Evolutionary conservation across 2,329 filamentous ascomycete species (phyloP).

Genomic region (Aspergillus costaricaensis): DNA sequence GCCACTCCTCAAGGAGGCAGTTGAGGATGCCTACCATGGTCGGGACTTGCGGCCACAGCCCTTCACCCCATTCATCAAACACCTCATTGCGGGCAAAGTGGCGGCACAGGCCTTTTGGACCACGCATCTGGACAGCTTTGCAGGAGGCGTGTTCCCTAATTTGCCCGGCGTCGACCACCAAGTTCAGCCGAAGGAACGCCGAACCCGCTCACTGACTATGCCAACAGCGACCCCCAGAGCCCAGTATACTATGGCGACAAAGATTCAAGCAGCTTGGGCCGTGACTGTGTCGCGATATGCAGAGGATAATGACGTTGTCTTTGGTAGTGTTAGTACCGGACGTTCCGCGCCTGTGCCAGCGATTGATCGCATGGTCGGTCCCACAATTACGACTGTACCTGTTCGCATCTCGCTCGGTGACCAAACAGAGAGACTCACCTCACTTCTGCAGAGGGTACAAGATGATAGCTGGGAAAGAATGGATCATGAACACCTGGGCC

Average conservation of each 20-base stretch:
- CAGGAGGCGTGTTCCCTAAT: not conserved
- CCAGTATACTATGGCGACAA: not conserved
- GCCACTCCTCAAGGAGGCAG: conserved; percentile 25
- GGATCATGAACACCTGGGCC: not conserved
- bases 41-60: conserved; percentile 46
- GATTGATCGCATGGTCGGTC: not conserved
- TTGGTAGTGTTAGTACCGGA: not conserved
- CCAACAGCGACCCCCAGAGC: not conserved
- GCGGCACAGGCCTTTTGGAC: not conserved
- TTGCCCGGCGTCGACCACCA: not conserved
- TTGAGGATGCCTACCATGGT: conserved; percentile 22
- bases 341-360: not conserved
- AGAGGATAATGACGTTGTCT: not conserved
- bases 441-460: not conserved
- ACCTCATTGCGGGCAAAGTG: conserved; percentile 20
- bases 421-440: not conserved
- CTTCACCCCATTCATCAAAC: conserved; percentile 54
- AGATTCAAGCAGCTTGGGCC: not conserved
- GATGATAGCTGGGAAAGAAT: not conserved
- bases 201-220: not conserved
- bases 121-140: not conserved
- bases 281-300: not conserved
- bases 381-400: conserved; percentile 2
- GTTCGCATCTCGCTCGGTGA: not conserved
- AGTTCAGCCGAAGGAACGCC: not conserved